A percentile compares a stretch with the other conserved stretches of the same genome.
Evolutionary conservation across 1,284 basidiomycete genomes (phyloP).

Genomic region (Taiwanofungus camphoratus): DNA sequence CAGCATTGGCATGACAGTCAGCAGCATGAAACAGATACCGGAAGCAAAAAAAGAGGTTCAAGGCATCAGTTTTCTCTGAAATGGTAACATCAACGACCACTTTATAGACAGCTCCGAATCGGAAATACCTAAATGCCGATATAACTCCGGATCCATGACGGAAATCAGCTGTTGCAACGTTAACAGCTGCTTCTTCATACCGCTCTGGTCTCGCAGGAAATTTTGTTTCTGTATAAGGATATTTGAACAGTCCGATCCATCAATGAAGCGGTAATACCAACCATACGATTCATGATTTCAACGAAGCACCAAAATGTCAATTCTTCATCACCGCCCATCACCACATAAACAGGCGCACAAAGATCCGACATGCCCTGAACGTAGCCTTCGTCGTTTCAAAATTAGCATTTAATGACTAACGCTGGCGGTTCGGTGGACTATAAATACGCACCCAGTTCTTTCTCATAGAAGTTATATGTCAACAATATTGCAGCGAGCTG

Average conservation of each 20-base stretch:
- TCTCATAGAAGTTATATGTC: conserved; percentile 91
- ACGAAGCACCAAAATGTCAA: conserved; percentile 96
- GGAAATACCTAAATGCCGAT: conserved; percentile 69
- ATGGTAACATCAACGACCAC: neutral
- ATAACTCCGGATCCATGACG: conserved; percentile 92
- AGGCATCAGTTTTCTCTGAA: conserved; percentile 80
- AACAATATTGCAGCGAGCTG: conserved; percentile 77
- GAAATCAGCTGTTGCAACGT: conserved; percentile 87
- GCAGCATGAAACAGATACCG: conserved; percentile 44
- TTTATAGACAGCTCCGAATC: conserved; percentile 7
- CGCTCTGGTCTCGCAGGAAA: conserved; percentile 93
- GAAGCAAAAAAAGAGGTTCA: conserved; percentile 99
- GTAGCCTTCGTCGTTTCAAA: conserved; percentile 68
- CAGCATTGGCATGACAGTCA: neutral
- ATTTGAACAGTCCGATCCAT: neutral
- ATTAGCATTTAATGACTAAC: conserved; percentile 10
- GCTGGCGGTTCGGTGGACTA: neutral
- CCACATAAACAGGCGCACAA: conserved; percentile 89
- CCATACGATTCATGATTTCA: conserved; percentile 93
- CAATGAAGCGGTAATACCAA: conserved; percentile 29
- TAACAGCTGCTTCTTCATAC: conserved; percentile 92
- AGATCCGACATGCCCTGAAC: conserved; percentile 98
- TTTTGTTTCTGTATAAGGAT: conserved; percentile 71
- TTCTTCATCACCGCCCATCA: conserved; percentile 85
- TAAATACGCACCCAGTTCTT: conserved; percentile 69